Percentiles rank a stretch among this genome's conserved stretches.
These are phyloP conservation scores for Fusarium compactum DNA, from an alignment of 2,329 filamentous ascomycete species.

Conservation along the genomic window DNA sequence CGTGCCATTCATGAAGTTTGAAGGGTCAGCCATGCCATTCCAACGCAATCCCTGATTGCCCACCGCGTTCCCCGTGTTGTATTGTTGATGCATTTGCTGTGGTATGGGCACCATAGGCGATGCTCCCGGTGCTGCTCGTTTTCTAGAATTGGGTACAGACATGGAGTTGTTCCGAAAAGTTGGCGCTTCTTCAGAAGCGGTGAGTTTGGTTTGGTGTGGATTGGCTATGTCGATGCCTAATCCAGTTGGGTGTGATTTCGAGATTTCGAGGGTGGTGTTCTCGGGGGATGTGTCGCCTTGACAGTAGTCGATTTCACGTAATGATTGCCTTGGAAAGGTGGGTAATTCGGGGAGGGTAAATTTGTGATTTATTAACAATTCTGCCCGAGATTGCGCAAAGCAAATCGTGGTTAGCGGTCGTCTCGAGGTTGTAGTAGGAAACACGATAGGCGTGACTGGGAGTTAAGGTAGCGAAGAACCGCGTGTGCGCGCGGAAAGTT, in stretches of 20 bases:
- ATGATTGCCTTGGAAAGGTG: not conserved
- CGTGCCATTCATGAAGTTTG: conserved; percentile 49
- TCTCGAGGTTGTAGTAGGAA: conserved; percentile 7
- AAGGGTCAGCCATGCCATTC: conserved; percentile 55
- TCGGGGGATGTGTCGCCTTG: conserved; percentile 25
- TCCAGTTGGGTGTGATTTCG: conserved; percentile 29
- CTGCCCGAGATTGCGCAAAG: conserved; percentile 15
- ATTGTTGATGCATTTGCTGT: conserved; percentile 63
- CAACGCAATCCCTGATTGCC: conserved; percentile 62
- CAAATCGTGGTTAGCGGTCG: conserved; percentile 28
- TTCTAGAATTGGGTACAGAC: conserved; percentile 69
- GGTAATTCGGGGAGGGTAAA: conserved; percentile 4
- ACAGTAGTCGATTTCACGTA: conserved; percentile 8
- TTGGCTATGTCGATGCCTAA: conserved; percentile 39
- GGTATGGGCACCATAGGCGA: conserved; percentile 70
- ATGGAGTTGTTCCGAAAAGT: conserved; percentile 48
- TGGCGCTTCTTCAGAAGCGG: conserved; percentile 30
- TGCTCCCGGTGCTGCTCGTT: conserved; percentile 79
- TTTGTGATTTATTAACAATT: conserved; percentile 18
- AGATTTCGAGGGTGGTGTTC: conserved; percentile 27
- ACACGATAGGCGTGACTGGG: conserved; percentile 1
- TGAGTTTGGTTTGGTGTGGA: conserved; percentile 13
- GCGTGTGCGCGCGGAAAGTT: conserved; percentile 5
- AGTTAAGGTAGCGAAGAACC: not conserved
- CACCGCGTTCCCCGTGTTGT: conserved; percentile 60